Percentiles rank a stretch among this genome's conserved stretches.
These are phyloP conservation scores for Saturnispora zaruensis DNA, from an alignment of 805 yeast genomes.

Conservation along the genomic window DNA sequence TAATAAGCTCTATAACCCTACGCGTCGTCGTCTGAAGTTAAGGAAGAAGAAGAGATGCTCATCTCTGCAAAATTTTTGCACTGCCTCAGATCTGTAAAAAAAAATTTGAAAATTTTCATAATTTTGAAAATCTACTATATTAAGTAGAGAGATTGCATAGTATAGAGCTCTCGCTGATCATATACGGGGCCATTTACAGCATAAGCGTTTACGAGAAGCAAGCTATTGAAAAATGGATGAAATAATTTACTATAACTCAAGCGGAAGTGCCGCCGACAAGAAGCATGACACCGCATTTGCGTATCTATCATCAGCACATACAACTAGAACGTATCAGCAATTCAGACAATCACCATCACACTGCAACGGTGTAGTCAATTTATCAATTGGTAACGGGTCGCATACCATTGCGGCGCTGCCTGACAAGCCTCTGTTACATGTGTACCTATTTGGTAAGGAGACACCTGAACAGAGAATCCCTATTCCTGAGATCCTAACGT, in stretches of 20 bases:
- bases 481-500: constrained; percentile 66
- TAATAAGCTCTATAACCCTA: constrained; percentile 20
- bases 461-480: constrained; percentile 74
- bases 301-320: constrained; percentile 37
- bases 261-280: constrained; percentile 37
- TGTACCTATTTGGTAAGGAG: constrained; percentile 62
- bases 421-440: constrained; percentile 68
- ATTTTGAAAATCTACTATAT: neutral
- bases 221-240: constrained; percentile 37
- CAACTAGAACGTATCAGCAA: constrained; percentile 39
- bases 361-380: constrained; percentile 37
- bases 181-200: too few relatives aligned
- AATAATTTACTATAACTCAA: constrained; percentile 38
- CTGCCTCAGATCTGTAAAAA: neutral
- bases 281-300: constrained; percentile 28
- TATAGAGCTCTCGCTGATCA: too few relatives aligned
- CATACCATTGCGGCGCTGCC: constrained; percentile 55
- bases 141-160: neutral
- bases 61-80: neutral
- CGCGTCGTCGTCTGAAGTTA: neutral
- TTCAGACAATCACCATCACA: constrained; percentile 46
- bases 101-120: neutral
- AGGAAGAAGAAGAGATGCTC: neutral
- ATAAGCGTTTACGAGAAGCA: too few relatives aligned
- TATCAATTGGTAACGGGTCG: constrained; percentile 40